phyloP scores from a whole-genome alignment of 441 rosid genomes.

The Rhodomyrtus psidioides region DNA sequence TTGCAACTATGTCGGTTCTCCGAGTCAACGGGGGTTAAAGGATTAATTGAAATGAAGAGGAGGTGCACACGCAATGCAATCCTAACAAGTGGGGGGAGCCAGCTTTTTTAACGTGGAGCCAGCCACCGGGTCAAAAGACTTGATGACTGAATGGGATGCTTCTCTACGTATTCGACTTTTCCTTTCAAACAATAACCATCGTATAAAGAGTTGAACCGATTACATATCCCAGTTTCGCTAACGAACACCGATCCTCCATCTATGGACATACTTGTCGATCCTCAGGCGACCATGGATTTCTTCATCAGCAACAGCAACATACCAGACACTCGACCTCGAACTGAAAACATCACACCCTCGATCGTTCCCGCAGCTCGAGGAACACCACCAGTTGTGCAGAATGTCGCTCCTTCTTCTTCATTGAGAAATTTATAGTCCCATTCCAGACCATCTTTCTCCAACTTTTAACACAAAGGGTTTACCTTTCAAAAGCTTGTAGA shows the following conservation, averaged over 20 bases:
- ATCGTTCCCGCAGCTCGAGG: not conserved
- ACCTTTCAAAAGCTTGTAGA: too few species aligned
- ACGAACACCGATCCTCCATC: not conserved
- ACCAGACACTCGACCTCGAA: not conserved
- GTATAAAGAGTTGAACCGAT: not conserved
- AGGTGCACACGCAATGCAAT: too few species aligned
- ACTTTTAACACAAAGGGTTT: not conserved
- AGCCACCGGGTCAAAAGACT: not conserved
- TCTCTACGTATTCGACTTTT: not conserved
- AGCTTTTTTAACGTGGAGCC: not conserved
- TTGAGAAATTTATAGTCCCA: not conserved
- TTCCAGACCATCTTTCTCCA: not conserved
- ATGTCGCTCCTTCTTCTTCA: not conserved
- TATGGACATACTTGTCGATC: too few species aligned
- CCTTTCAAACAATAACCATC: not conserved
- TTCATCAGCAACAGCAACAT: not conserved
- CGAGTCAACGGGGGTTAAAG: not conserved
- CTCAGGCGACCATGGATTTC: not conserved
- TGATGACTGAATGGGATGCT: not conserved
- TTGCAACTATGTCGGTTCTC: not conserved
- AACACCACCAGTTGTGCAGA: not conserved
- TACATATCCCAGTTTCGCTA: too few species aligned
- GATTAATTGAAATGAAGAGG: too few species aligned
- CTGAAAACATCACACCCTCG: not conserved
- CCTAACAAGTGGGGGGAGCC: not conserved